Evolutionary conservation across 257 asterid genomes (phyloP), one percentile per base, ranked within the genome.

Genomic region (Solanum bulbocastanum): DNA sequence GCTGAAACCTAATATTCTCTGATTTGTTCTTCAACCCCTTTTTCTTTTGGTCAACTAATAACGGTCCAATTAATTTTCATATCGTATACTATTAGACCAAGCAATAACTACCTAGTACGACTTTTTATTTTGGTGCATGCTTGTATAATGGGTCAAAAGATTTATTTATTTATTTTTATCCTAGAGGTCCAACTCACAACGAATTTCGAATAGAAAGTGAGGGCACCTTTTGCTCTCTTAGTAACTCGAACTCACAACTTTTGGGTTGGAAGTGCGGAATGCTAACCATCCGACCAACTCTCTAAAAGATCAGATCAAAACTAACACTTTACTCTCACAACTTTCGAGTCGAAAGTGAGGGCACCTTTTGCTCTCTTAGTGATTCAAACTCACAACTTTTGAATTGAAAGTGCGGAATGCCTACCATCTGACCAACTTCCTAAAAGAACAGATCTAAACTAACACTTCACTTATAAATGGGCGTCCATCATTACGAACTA

Each of bases 201-300:
- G n/a, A n/a, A n/a, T 20, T 56, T 56, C 10, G n/a, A 56, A 5
- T 2, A 10, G 2, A 8, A 56, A 56, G 65, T 56, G 11, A 18
- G 11, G n/a, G 2, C 5, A 56, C 65, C 4, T 56, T 56, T 56
- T 56, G 10, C 10, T 56, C 5, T 56, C 10, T 56, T 56, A 7
- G 11, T 56, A 0, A 56, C 4, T 20, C 10, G 0, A 56, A 56
- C n/a, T 56, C 10, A 18, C 0, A 56, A 18, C 0, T 52, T 52
- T 52, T 52, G n/a, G 0, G 0, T 56, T 20, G 8, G 0, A 56
- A 20, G 65, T 56, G 11, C 1, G 10, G 9, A 6, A 0, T 18
- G 11, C 2, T 10, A 18, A 22, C 1, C 65, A 18, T 18, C 2
- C n/a, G 10, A 56, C 4, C 4, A 56, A 56, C 65, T 52, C 9